Evolutionary conservation across 2,329 filamentous ascomycete species (phyloP).

Genomic region (Penicillium hordei): DNA sequence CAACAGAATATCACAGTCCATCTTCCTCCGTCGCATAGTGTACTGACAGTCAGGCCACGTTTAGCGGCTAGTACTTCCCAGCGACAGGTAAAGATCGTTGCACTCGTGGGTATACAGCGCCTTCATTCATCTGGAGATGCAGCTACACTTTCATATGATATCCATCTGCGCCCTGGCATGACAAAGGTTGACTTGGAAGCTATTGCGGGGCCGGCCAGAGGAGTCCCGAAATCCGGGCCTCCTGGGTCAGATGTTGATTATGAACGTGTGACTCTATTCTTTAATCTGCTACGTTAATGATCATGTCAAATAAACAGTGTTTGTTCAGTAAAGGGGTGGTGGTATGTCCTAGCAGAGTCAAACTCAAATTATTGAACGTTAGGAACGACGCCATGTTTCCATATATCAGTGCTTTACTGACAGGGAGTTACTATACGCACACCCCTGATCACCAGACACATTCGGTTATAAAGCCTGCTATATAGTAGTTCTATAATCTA

Average conservation of each 20-base stretch:
- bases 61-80: slow-evolving; percentile 63
- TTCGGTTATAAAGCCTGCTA: too few species aligned
- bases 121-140: slow-evolving; percentile 54
- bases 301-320: slow-evolving; percentile 26
- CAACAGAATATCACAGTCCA: slow-evolving; percentile 73
- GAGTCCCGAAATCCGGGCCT: slow-evolving; percentile 54
- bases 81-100: slow-evolving; percentile 74
- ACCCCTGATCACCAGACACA: too few species aligned
- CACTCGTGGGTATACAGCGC: slow-evolving; percentile 64
- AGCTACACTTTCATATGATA: slow-evolving; percentile 71
- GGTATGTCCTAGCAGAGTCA: not conserved
- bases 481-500: too few species aligned
- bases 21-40: slow-evolving; percentile 65
- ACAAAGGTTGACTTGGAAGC: slow-evolving; percentile 79
- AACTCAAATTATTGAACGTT: not conserved
- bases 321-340: slow-evolving; percentile 4
- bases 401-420: too few species aligned
- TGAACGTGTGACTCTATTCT: slow-evolving; percentile 74
- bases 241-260: slow-evolving; percentile 64
- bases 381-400: not conserved
- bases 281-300: slow-evolving; percentile 61
- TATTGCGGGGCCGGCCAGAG: slow-evolving; percentile 66
- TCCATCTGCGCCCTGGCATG: slow-evolving; percentile 67
- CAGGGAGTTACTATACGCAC: too few species aligned
- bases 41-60: slow-evolving; percentile 68